Evolutionary conservation across 441 rosid genomes (phyloP).

Genomic region (Brassica balearica): DNA sequence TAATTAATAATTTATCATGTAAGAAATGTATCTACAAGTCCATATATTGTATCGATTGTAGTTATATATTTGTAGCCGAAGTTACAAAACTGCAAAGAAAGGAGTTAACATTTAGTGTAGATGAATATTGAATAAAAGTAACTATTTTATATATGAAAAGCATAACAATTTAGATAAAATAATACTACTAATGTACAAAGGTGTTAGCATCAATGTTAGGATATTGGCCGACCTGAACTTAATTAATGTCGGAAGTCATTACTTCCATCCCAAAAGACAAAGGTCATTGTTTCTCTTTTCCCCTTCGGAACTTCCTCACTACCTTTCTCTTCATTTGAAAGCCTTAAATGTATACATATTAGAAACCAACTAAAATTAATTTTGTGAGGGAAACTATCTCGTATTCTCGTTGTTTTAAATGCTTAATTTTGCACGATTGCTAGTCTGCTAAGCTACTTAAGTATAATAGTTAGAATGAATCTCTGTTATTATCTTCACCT

Average conservation of each 20-base stretch:
- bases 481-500: conserved; percentile 1
- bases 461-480: neutral
- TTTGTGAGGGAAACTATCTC: neutral
- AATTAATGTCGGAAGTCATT: conserved; percentile 39
- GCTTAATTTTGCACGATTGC: conserved; percentile 1
- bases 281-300: conserved; percentile 14
- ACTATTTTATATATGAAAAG: conserved; percentile 2
- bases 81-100: neutral
- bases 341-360: conserved; percentile 13
- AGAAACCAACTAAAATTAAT: neutral
- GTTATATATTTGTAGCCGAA: neutral
- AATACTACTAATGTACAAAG: conserved; percentile 8
- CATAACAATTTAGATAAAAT: conserved; percentile 15
- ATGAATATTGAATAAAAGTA: neutral
- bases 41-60: neutral
- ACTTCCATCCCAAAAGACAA: conserved; percentile 16
- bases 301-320: conserved; percentile 16
- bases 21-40: neutral
- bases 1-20: neutral
- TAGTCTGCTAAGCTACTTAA: neutral
- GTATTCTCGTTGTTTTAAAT: neutral
- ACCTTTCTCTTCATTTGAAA: conserved; percentile 26
- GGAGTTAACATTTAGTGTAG: neutral
- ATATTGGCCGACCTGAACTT: conserved; percentile 44
- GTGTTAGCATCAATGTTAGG: conserved; percentile 41